Evolutionary conservation across 257 asterid species (phyloP).

Genomic region (Handroanthus guayacan): DNA sequence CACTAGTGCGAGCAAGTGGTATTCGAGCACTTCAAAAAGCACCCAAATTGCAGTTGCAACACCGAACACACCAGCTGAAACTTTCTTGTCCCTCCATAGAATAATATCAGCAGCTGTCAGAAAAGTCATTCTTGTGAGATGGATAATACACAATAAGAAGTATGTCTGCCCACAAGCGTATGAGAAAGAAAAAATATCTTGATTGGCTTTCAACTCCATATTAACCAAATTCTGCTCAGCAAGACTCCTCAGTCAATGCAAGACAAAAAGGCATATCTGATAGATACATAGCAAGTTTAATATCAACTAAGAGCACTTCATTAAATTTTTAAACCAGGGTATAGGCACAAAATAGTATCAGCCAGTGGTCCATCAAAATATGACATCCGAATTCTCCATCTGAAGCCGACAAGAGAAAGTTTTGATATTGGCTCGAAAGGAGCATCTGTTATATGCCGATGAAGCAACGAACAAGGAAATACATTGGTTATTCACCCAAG

Average conservation of each 20-base stretch:
- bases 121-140: constrained; percentile 33
- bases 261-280: neutral
- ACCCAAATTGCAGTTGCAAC: constrained; percentile 81
- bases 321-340: constrained; percentile 7
- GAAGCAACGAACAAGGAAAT: constrained; percentile 8
- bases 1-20: constrained; percentile 76
- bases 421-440: constrained; percentile 2
- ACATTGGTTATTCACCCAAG: neutral
- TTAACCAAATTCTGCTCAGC: neutral
- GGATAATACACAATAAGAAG: neutral
- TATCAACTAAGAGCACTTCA: constrained; percentile 5
- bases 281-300: neutral
- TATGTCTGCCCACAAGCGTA: neutral
- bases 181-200: neutral
- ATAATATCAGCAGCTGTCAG: constrained; percentile 82
- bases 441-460: neutral
- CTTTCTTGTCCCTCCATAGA: constrained; percentile 85
- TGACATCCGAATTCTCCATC: neutral
- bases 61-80: constrained; percentile 78
- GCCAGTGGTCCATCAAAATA: neutral
- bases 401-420: neutral
- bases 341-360: constrained; percentile 17
- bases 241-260: neutral
- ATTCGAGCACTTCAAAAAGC: constrained; percentile 83
- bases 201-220: constrained; percentile 11